Conservation (phyloP, 352 stramenopile genomes). For the Thalassiosira livingstoniorum region DNA sequence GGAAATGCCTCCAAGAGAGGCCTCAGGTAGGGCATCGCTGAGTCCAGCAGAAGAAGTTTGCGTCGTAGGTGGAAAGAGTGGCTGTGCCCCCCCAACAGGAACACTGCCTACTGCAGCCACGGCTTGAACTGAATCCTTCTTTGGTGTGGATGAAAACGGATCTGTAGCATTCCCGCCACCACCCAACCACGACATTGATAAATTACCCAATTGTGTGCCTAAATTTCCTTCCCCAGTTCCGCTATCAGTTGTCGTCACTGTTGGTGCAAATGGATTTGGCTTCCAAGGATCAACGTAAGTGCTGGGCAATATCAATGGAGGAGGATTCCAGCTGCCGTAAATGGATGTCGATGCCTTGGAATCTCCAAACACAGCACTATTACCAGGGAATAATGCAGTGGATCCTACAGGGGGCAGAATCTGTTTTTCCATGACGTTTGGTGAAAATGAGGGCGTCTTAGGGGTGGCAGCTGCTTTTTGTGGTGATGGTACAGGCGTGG, state of each 20-base stretch:
- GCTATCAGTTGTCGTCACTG: not conserved
- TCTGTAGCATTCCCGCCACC: not conserved
- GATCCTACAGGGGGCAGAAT: slow-evolving; percentile 10
- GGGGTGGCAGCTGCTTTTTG: not conserved
- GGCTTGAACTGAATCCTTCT: not conserved
- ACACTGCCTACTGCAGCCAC: not conserved
- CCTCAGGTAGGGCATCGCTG: not conserved
- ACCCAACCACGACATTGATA: not conserved
- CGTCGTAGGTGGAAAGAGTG: not conserved
- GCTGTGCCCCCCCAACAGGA: not conserved
- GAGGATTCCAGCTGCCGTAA: slow-evolving; percentile 50
- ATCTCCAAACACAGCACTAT: slow-evolving; percentile 52
- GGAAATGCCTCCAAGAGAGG: slow-evolving; percentile 7
- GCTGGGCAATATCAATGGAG: slow-evolving; percentile 34
- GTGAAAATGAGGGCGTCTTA: not conserved
- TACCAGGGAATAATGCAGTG: slow-evolving; percentile 43
- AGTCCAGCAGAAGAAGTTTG: not conserved
- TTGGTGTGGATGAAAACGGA: not conserved
- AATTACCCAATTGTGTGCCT: slow-evolving; percentile 23
- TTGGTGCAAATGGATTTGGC: slow-evolving; percentile 52
- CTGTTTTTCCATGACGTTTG: not conserved
- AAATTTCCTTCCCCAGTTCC: not conserved
- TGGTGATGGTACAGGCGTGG: not conserved
- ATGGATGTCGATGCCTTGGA: slow-evolving; percentile 29
- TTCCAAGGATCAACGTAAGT: slow-evolving; percentile 46